A percentile compares a stretch with the other conserved stretches of the same genome.
phyloP scores from a whole-genome alignment of 345 rosid genomes.

The Psidium guajava region DNA sequence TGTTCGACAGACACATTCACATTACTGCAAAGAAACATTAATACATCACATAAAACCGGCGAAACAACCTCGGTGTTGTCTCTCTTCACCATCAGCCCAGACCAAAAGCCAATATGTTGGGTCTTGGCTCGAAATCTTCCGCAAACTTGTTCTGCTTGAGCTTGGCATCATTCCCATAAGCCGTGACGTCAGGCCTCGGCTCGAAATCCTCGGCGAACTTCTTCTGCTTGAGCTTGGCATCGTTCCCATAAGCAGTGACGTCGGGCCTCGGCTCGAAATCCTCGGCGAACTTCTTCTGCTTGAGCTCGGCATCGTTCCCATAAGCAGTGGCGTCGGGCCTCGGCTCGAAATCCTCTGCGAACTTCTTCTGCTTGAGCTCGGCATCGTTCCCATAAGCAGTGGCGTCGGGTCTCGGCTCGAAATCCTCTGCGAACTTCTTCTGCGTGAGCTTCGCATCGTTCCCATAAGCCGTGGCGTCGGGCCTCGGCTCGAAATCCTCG shows the following conservation, averaged over 20 bases:
- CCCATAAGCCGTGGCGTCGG: not conserved
- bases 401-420: not conserved
- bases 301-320: too few relatives aligned
- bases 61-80: not conserved
- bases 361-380: not conserved
- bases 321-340: not conserved
- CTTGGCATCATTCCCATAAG: not conserved
- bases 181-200: not conserved
- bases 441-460: not conserved
- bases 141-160: not conserved
- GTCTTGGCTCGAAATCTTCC: constrained; percentile 4
- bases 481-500: constrained; percentile 5
- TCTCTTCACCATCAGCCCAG: not conserved
- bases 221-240: not conserved
- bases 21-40: too few relatives aligned
- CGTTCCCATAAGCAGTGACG: not conserved
- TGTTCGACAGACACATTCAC: too few relatives aligned
- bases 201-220: not conserved
- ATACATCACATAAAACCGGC: not conserved
- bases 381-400: not conserved
- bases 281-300: too few relatives aligned
- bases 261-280: too few relatives aligned
- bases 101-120: not conserved
- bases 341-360: not conserved
- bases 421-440: not conserved